Conservation (phyloP, 108 stramenopile genomes). For the Pseudonitzschia multiseries region DNA sequence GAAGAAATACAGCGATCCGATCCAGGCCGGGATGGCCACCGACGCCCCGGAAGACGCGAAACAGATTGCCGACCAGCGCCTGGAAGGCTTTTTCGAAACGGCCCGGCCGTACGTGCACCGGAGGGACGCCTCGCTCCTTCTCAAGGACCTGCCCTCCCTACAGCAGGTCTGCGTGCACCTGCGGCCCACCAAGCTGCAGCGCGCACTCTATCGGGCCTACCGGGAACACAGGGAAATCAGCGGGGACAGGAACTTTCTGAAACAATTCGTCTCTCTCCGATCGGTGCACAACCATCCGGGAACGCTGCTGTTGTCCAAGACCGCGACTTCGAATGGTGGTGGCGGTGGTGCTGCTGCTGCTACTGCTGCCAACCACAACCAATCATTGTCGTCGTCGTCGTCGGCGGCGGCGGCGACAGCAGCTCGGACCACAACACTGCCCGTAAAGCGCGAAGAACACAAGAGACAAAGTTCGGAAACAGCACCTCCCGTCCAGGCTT, state of each 20-base stretch:
- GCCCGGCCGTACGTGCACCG: constrained; percentile 59
- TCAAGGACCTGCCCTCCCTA: constrained; percentile 52
- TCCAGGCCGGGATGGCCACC: constrained; percentile 52
- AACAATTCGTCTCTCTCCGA: constrained; percentile 44
- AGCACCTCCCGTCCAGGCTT: neutral
- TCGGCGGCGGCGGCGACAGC: too few species aligned
- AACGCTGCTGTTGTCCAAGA: constrained; percentile 1
- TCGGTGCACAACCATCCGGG: constrained; percentile 72
- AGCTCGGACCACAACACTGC: neutral
- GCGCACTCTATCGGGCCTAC: constrained; percentile 52
- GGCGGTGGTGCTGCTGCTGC: too few species aligned
- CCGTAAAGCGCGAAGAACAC: neutral
- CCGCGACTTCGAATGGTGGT: too few species aligned
- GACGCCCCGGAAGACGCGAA: constrained; percentile 17
- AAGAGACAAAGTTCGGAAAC: neutral
- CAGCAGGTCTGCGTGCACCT: constrained; percentile 67
- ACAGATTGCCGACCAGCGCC: neutral
- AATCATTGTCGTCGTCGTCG: too few species aligned
- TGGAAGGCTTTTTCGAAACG: constrained; percentile 38
- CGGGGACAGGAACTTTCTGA: constrained; percentile 48
- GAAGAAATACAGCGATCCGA: constrained; percentile 47
- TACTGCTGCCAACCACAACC: constrained; percentile 3
- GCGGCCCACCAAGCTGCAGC: constrained; percentile 60
- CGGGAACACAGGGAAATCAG: constrained; percentile 26
- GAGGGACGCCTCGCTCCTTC: constrained; percentile 46